Evolutionary conservation across 202 grass and related monocot species (phyloP).

Genomic region (Brachypodium distachyon): DNA sequence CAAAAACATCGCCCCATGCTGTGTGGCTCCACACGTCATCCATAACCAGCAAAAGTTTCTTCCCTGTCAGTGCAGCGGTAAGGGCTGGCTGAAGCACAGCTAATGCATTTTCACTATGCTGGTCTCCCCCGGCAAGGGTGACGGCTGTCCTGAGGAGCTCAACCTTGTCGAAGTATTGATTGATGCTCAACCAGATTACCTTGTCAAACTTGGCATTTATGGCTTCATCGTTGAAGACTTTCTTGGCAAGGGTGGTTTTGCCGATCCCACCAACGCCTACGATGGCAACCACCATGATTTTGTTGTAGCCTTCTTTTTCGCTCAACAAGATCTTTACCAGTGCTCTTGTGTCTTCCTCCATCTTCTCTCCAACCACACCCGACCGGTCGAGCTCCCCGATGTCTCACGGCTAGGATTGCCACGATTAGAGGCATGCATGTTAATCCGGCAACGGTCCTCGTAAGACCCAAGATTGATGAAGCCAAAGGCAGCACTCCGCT

Average conservation of each 20-base stretch:
- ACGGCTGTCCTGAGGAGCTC: neutral
- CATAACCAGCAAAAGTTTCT: slow-evolving; percentile 14
- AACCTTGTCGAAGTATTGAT: neutral
- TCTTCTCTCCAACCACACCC: slow-evolving; percentile 10
- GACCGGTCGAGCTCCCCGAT: neutral
- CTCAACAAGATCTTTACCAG: neutral
- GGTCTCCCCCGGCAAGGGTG: neutral
- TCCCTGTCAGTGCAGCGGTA: neutral
- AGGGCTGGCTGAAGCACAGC: neutral
- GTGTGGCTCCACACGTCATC: neutral
- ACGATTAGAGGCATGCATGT: neutral
- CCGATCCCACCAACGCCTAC: slow-evolving; percentile 1
- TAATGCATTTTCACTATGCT: neutral
- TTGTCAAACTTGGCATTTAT: neutral
- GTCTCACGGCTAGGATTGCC: neutral
- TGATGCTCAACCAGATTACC: slow-evolving; percentile 1
- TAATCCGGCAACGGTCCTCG: neutral
- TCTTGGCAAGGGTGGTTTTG: slow-evolving; percentile 5
- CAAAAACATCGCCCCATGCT: neutral
- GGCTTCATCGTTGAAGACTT: neutral
- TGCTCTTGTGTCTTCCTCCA: neutral
- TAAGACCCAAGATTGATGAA: neutral
- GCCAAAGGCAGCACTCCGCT: neutral
- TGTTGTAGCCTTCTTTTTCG: neutral
- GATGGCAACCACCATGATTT: neutral